Conservation (phyloP, 768 basidiomycete species). For the Tephrocybe sp. region DNA sequence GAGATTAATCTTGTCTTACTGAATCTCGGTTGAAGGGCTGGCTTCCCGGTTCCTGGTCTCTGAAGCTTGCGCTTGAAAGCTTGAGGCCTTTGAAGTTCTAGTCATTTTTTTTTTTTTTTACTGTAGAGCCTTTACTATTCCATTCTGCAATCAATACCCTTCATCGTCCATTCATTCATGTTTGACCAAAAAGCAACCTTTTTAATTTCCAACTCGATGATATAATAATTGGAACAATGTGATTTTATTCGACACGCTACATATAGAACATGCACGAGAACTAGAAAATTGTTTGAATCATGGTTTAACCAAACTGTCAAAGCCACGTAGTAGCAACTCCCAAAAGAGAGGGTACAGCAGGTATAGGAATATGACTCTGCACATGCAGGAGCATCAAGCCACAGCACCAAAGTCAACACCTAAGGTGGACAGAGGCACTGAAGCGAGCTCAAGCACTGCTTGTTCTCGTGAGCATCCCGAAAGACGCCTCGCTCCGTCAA, state of each 20-base stretch:
- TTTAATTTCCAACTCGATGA: not conserved
- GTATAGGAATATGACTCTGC: slow-evolving; percentile 83
- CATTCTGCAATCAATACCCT: too few species aligned
- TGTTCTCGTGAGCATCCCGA: slow-evolving; percentile 35
- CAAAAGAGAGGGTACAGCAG: slow-evolving; percentile 55
- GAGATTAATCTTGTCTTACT: not conserved
- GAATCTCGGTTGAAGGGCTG: slow-evolving; percentile 1
- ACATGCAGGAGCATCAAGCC: slow-evolving; percentile 34
- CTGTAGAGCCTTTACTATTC: too few species aligned
- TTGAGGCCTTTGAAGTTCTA: not conserved
- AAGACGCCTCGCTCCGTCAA: slow-evolving; percentile 75
- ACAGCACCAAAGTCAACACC: slow-evolving; percentile 49
- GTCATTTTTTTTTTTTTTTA: not conserved
- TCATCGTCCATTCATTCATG: too few species aligned
- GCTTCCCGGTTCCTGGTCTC: slow-evolving; percentile 5
- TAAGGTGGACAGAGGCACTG: not conserved
- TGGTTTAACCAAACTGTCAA: slow-evolving; percentile 85
- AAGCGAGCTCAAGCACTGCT: slow-evolving; percentile 27
- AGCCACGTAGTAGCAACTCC: slow-evolving; percentile 68
- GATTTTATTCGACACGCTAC: not conserved
- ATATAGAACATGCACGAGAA: not conserved
- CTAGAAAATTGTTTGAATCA: slow-evolving; percentile 56
- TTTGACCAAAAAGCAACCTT: too few species aligned
- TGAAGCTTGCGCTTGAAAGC: not conserved
- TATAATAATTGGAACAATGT: too few species aligned